Conservation (phyloP, 2,329 filamentous ascomycete species). For the Venturia nashicola region DNA sequence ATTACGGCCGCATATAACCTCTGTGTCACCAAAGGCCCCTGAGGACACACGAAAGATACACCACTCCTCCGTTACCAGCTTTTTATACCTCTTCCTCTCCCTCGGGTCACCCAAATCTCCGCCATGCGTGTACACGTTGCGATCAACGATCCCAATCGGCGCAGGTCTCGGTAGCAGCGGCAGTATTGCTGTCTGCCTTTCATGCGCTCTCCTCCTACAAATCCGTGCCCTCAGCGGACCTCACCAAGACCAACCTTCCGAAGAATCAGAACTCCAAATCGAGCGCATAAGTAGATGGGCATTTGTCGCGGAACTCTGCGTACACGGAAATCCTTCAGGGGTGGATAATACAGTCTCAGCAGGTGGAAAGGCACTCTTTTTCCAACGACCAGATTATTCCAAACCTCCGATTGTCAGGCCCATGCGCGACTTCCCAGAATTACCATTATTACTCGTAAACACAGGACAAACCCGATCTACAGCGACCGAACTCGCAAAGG, state of each 20-base stretch:
- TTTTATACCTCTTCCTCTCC: conserved; percentile 87
- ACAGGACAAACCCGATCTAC: conserved; percentile 83
- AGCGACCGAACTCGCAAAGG: conserved; percentile 73
- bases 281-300: conserved; percentile 97
- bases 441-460: conserved; percentile 81
- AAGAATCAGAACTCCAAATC: conserved; percentile 80
- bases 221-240: conserved; percentile 80
- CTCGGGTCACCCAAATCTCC: conserved; percentile 68
- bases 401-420: conserved; percentile 66
- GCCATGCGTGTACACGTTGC: conserved; percentile 76
- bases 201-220: conserved; percentile 73
- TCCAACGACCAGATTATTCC: conserved; percentile 65
- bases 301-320: conserved; percentile 93
- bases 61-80: conserved; percentile 66
- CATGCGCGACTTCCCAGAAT: conserved; percentile 78
- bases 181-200: conserved; percentile 83
- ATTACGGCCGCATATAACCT: conserved; percentile 64
- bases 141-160: conserved; percentile 86
- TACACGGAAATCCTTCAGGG: conserved; percentile 91
- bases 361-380: conserved; percentile 88
- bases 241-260: conserved; percentile 77
- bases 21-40: conserved; percentile 54
- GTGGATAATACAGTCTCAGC: conserved; percentile 95
- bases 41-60: conserved; percentile 74
- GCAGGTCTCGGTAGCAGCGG: conserved; percentile 87